Evolutionary conservation across 768 basidiomycete species (phyloP), one percentile per base, ranked within the genome.

Genomic region (Naganishia vaughanmartiniae): DNA sequence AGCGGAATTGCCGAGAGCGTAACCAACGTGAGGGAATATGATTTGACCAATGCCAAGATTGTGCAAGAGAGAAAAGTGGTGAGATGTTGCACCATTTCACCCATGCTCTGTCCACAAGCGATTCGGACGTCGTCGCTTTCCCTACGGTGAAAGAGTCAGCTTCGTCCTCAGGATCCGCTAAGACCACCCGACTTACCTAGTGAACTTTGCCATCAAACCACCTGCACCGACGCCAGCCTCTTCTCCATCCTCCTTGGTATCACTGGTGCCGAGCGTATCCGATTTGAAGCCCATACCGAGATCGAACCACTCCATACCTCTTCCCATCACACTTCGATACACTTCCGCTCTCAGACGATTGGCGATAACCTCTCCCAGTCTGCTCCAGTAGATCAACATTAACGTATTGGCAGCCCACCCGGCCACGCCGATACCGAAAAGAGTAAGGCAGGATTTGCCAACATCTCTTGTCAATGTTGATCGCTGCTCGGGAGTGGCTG

Each of bases 51-150:
- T 21, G 91, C 92, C 74, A 99, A 88, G 63, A 87, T 79, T 73
- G 97, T 87, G 76, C 89, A 89, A 34, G 90, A 86, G 63, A 93
- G 63, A 73, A 87, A 87, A 1, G 93, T 93, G 2, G 88, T 89
- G 65, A 92, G 80, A 81, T 93, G 87, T 80, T 94, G 92, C 54
- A 97, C 76, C 70, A 91, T 79, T 73, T 87, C 85, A 30, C 93
- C 93, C 30, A 89, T 84, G 17, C 89, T 89, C 46, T 92, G 85
- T 2, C 92, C 91, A 17, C 89, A 87, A 0, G 92, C 94, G 71
- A 88, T 84, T 51, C 95, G 88, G 54, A 96, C 90, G 73, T 96
- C 91, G 81, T 97, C 93, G 9, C 94, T 96, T 82, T 97, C 95
- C 73, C 93, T 98, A 26, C 34, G 58, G 10, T 65, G 33, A 39